A percentile compares a stretch with the other conserved stretches of the same genome.
phyloP scores from a whole-genome alignment of 148 eudicot species.

The Heliamphora exappendiculata region DNA sequence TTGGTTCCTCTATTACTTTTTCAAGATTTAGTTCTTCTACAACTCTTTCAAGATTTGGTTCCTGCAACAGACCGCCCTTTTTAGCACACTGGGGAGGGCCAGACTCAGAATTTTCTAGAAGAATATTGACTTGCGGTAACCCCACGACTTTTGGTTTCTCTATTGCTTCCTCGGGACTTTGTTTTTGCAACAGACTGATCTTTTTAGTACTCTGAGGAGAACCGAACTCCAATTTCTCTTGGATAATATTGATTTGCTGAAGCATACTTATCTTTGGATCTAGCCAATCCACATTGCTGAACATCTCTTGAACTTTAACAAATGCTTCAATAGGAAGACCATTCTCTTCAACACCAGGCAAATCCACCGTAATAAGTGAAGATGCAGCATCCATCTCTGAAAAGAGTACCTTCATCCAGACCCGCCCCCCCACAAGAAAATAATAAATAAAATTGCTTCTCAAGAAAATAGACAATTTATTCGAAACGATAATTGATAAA shows the following conservation, averaged over 20 bases:
- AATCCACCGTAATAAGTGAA: slow-evolving; percentile 25
- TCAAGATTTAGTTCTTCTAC: too few species aligned
- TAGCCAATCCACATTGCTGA: slow-evolving; percentile 59
- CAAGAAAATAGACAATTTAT: neutral
- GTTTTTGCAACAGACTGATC: slow-evolving; percentile 20
- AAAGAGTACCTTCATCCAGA: slow-evolving; percentile 53
- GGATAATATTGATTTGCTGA: slow-evolving; percentile 32
- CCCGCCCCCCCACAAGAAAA: too few species aligned
- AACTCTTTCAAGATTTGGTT: slow-evolving; percentile 16
- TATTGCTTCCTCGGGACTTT: slow-evolving; percentile 13
- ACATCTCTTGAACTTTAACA: slow-evolving; percentile 55
- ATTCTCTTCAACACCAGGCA: slow-evolving; percentile 40
- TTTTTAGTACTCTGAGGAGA: slow-evolving; percentile 17
- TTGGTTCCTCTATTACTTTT: slow-evolving; percentile 10
- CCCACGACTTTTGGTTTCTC: slow-evolving; percentile 4
- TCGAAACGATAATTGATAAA: neutral
- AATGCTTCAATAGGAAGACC: slow-evolving; percentile 79
- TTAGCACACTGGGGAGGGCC: slow-evolving; percentile 16
- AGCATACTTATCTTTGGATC: slow-evolving; percentile 36
- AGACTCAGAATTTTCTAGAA: slow-evolving; percentile 34
- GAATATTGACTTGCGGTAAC: slow-evolving; percentile 14
- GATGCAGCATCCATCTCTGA: slow-evolving; percentile 59
- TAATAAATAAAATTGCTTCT: neutral
- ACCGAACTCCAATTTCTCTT: slow-evolving; percentile 35
- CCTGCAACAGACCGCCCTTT: slow-evolving; percentile 18